Conservation (phyloP, 1,139 yeast genomes). For the Eremothecium cymbalariae region DNA sequence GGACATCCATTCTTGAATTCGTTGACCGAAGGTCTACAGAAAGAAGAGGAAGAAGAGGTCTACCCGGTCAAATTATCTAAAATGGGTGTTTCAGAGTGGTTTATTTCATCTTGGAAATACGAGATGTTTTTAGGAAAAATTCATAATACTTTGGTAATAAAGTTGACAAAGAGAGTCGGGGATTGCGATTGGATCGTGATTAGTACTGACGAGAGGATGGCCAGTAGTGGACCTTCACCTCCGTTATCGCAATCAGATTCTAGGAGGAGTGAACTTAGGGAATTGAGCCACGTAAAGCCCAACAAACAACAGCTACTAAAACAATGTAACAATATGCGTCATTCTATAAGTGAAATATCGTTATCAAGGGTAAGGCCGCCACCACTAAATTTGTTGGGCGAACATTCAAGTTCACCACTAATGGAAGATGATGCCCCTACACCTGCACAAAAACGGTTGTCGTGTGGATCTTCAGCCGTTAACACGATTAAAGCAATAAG, state of each 20-base stretch:
- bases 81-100: conserved; percentile 32
- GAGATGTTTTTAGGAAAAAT: conserved; percentile 31
- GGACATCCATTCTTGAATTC: conserved; percentile 14
- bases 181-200: conserved; percentile 34
- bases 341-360: too few relatives aligned
- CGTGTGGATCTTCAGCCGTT: too few relatives aligned
- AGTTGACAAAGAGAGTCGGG: conserved; percentile 31
- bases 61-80: conserved; percentile 30
- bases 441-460: background rate
- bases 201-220: conserved; percentile 29
- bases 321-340: too few relatives aligned
- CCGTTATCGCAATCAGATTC: too few relatives aligned
- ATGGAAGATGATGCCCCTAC: conserved; percentile 5
- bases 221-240: conserved; percentile 11
- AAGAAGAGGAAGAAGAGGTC: conserved; percentile 3
- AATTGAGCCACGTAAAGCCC: too few relatives aligned
- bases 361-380: conserved; percentile 10
- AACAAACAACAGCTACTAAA: too few relatives aligned
- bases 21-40: conserved; percentile 9
- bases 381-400: conserved; percentile 12
- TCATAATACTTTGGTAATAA: conserved; percentile 30
- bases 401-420: conserved; percentile 11
- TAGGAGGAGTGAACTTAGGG: too few relatives aligned
- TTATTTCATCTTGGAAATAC: conserved; percentile 33
- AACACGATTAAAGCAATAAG: too few relatives aligned